Conservation (phyloP, 345 rosid genomes). For the Eucalyptus pauciflora region DNA sequence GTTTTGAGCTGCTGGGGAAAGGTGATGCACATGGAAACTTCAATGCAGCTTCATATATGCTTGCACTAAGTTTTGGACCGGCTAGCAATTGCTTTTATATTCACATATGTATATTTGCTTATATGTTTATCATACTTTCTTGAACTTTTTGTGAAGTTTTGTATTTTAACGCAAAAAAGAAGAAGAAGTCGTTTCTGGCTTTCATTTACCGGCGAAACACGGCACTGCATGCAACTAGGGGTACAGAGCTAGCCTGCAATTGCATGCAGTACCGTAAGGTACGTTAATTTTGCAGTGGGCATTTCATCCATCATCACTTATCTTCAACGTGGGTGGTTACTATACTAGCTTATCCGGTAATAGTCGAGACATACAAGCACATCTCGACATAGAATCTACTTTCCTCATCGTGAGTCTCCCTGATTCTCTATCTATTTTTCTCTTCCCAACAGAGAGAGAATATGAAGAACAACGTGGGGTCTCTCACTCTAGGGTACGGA, state of each 20-base stretch:
- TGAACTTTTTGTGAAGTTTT: background rate
- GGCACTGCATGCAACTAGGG: rapidly evolving
- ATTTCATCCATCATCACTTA: too few species aligned
- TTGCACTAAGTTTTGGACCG: background rate
- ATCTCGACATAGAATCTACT: too few species aligned
- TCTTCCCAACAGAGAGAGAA: rapidly evolving
- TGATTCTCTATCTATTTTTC: too few species aligned
- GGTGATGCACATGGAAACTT: background rate
- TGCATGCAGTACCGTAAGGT: too few species aligned
- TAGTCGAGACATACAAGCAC: too few species aligned
- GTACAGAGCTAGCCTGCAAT: too few species aligned
- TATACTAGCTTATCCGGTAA: rapidly evolving
- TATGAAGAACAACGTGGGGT: rapidly evolving
- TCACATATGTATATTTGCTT: background rate
- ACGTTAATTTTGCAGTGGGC: rapidly evolving
- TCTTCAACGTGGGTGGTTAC: rapidly evolving
- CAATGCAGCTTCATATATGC: background rate
- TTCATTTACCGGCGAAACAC: background rate
- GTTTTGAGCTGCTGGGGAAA: background rate
- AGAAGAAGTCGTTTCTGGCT: background rate
- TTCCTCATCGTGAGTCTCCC: rapidly evolving
- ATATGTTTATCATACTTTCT: background rate
- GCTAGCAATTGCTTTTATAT: background rate
- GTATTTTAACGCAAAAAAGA: background rate
- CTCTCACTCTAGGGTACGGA: rapidly evolving